phyloP scores from a whole-genome alignment of 192 early-diverging fungal genomes.

The Pecoramyces ruminantium region DNA sequence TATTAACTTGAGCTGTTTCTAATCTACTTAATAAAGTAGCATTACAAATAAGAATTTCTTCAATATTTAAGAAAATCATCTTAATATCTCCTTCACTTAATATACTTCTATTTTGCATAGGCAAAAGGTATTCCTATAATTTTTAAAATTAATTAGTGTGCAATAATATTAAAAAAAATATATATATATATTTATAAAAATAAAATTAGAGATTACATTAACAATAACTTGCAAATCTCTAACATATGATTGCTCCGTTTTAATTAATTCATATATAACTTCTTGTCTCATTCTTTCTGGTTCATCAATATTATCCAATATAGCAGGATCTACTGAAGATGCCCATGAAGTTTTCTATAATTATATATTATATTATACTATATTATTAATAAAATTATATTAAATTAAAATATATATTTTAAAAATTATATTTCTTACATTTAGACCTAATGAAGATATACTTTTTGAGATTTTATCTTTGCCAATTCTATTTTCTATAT shows the following conservation, averaged over 20 bases:
- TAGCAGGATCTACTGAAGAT: slow-evolving; percentile 18
- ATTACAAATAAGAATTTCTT: slow-evolving; percentile 44
- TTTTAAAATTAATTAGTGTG: too few relatives aligned
- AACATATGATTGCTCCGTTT: slow-evolving; percentile 59
- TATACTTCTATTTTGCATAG: slow-evolving; percentile 20
- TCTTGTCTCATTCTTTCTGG: slow-evolving; percentile 64
- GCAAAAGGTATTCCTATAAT: slow-evolving; percentile 17
- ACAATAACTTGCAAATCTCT: slow-evolving; percentile 53
- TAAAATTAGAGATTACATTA: too few relatives aligned
- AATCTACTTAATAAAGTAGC: slow-evolving; percentile 49
- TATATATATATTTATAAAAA: too few relatives aligned
- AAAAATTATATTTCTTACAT: too few relatives aligned
- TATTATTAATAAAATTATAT: too few relatives aligned
- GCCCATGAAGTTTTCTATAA: slow-evolving; percentile 18
- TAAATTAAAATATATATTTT: too few relatives aligned
- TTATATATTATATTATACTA: not conserved
- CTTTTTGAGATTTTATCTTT: too few relatives aligned
- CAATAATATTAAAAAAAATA: too few relatives aligned
- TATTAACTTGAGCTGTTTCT: slow-evolving; percentile 25
- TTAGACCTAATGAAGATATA: too few relatives aligned
- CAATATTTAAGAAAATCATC: slow-evolving; percentile 28
- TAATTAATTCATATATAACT: slow-evolving; percentile 62
- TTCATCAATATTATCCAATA: slow-evolving; percentile 19
- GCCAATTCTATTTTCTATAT: too few relatives aligned
- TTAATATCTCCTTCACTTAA: slow-evolving; percentile 18